Conservation (phyloP, 305 asterid genomes). For the Solanum aculeatissimum region DNA sequence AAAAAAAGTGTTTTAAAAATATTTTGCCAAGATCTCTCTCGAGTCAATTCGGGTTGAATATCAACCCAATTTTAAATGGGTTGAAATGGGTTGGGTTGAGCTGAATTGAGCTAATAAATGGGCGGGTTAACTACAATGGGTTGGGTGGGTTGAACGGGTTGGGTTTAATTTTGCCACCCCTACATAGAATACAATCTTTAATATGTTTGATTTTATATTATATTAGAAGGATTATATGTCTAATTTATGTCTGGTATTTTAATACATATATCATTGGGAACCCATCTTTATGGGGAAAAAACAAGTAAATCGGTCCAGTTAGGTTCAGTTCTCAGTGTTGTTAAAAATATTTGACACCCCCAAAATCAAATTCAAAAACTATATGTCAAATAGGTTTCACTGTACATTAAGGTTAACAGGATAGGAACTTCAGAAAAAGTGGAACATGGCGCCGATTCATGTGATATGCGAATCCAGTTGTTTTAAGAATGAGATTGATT, state of each 20-base stretch:
- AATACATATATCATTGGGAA: not conserved
- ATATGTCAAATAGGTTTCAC: not conserved
- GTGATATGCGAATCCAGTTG: not conserved
- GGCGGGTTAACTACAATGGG: no score
- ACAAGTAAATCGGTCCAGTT: not conserved
- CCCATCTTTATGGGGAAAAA: not conserved
- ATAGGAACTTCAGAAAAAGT: not conserved
- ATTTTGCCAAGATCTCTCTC: no score
- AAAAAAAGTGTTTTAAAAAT: no score
- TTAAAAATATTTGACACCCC: not conserved
- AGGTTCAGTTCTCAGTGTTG: not conserved
- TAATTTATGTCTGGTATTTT: not conserved
- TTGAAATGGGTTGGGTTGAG: no score
- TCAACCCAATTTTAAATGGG: no score
- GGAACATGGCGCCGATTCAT: not conserved
- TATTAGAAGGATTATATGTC: not conserved
- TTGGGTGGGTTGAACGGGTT: no score
- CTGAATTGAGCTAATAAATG: no score
- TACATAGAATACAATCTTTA: not conserved
- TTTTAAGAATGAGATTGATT: not conserved
- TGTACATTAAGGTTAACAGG: not conserved
- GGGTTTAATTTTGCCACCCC: no score
- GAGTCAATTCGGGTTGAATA: no score
- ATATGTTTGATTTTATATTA: not conserved
- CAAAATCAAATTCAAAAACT: not conserved